Evolutionary conservation across 305 asterid genomes (phyloP).

Genomic region (Fraxinus velutina): DNA sequence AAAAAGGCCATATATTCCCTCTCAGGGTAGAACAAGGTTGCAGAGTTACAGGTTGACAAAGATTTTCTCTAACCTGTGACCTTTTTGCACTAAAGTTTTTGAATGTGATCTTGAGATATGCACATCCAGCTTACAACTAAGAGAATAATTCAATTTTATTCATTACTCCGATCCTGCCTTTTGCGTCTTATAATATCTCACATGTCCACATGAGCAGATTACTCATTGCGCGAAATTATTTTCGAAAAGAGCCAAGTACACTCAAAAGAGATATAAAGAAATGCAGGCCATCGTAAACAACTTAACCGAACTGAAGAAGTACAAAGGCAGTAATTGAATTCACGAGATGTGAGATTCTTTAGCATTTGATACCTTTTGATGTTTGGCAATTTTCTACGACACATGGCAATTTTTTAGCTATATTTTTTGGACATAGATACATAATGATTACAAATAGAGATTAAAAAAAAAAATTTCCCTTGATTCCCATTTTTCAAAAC

Average conservation of each 20-base stretch:
- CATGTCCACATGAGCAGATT: neutral
- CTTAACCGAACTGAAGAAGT: neutral
- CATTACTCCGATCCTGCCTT: neutral
- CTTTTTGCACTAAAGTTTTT: neutral
- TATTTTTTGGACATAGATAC: too few species aligned
- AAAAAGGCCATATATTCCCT: neutral
- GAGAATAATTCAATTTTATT: neutral
- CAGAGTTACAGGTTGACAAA: neutral
- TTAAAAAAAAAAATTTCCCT: too few species aligned
- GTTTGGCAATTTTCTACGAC: neutral
- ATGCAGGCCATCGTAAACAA: neutral
- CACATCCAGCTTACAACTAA: neutral
- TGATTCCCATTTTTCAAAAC: neutral
- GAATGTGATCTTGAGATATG: neutral
- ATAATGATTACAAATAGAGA: neutral
- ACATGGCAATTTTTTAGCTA: neutral
- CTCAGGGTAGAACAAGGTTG: too few species aligned
- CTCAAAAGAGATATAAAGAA: neutral
- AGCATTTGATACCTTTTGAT: neutral
- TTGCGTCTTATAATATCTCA: neutral
- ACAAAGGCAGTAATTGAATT: neutral
- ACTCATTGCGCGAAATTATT: neutral
- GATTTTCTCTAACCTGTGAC: neutral
- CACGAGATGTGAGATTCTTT: neutral
- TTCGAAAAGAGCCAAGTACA: too few species aligned